Conservation (phyloP, 306 rosid genomes). For the Psophocarpus tetragonolobus region DNA sequence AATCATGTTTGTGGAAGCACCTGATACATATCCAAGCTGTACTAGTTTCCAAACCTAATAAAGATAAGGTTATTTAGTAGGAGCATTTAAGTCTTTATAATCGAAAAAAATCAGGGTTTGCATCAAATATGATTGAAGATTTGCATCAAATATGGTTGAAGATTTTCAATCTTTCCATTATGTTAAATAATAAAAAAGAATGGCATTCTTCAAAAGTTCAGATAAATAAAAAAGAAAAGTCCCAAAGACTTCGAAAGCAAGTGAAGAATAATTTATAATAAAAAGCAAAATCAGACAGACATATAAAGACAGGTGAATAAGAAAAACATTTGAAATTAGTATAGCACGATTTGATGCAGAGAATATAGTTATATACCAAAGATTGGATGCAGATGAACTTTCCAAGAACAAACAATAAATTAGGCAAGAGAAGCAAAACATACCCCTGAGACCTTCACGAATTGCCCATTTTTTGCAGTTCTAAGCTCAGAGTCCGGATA, state of each 20-base stretch:
- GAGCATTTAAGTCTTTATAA: not conserved
- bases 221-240: not conserved
- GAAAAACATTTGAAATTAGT: not conserved
- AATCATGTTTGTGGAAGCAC: not conserved
- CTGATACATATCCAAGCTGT: not conserved
- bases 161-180: not conserved
- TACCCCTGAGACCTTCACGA: constrained; percentile 99
- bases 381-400: constrained; percentile 11
- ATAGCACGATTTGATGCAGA: not conserved
- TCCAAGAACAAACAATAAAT: constrained; percentile 13
- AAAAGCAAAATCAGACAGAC: constrained; percentile 24
- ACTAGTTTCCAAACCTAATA: not conserved
- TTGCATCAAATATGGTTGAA: not conserved
- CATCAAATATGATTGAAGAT: not conserved
- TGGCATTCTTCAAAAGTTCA: not conserved
- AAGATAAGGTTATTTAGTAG: constrained; percentile 15
- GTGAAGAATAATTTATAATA: constrained; percentile 14
- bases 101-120: not conserved
- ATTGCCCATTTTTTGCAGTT: constrained; percentile 94
- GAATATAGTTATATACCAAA: not conserved
- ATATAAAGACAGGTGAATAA: not conserved
- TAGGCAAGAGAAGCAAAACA: constrained; percentile 40
- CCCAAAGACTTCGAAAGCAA: constrained; percentile 9
- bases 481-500: constrained; percentile 98
- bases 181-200: constrained; percentile 11